Evolutionary conservation across 345 rosid genomes (phyloP), one percentile per base, ranked within the genome.

Genomic region (Citrus maxima): DNA sequence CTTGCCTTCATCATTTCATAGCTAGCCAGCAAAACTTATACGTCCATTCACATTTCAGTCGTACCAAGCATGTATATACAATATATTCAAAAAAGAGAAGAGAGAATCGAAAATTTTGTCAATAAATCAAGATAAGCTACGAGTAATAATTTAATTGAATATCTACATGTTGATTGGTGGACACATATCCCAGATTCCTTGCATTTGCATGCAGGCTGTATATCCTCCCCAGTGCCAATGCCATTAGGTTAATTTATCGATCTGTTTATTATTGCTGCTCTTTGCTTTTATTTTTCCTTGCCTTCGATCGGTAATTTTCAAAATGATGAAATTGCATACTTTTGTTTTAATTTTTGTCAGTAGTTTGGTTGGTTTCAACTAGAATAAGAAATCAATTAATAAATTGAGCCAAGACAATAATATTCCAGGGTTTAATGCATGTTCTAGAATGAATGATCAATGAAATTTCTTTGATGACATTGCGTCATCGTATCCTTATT

Each of bases 141-240:
- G 22, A 54, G 51, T 13, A 5, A 4, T 18, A 18, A 8, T 54
- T 18, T 4, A 18, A 4, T 54, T 74, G 27, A 16, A 61, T 25
- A 38, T 42, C 68, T 16, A 21, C 22, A 27, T 38, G 27, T 14
- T 72, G 77, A 74, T 61, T 61, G 55, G 77, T 40, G 55, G 77
- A 61, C 77, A 3, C 51, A 46, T 3, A 13, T 12, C 51, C 18
- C 4, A 46, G 51, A 46, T 16, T 46, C 51, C 51, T 54, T 54
- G 58, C 22, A 1, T 16, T 54, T 54, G 58, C 21, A 19, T 18
- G 67, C 67, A 18, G 67, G 22, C 49, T 19, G 1, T 12, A 28
- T 62, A 7, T 27, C 35, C 28, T 6, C 5, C n/a, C 22, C 68
- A 16, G 7, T 64, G 25, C 70, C 70, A 21, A 19, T 8, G 9